phyloP scores from a whole-genome alignment of 495 filamentous ascomycete species.

The Penicillium herquei region DNA sequence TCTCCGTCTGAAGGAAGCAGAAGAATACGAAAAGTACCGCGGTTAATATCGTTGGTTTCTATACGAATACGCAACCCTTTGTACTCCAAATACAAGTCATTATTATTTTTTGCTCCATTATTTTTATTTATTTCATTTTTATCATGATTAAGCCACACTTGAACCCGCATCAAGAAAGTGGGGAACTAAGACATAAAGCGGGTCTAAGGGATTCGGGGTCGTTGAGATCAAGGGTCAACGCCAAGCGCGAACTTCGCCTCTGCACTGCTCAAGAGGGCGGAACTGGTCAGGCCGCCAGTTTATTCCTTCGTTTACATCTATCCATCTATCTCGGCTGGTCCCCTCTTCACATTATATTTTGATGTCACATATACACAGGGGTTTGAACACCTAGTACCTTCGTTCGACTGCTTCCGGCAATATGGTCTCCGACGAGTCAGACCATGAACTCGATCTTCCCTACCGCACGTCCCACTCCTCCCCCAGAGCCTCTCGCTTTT shows the following conservation, averaged over 20 bases:
- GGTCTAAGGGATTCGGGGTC: background rate
- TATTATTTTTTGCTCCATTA: background rate
- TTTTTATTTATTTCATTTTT: background rate
- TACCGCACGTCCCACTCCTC: slow-evolving; percentile 11
- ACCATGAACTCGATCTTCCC: slow-evolving; percentile 20
- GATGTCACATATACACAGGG: background rate
- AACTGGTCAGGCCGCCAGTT: too few species aligned
- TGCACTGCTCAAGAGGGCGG: background rate
- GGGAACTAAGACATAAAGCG: background rate
- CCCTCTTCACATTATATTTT: background rate
- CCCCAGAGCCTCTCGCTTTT: slow-evolving; percentile 1
- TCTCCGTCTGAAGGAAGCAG: slow-evolving; percentile 60
- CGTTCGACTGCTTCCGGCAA: background rate
- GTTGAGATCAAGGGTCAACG: background rate
- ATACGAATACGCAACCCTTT: background rate
- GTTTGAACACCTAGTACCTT: background rate
- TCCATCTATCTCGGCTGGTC: too few species aligned
- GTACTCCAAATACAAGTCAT: background rate
- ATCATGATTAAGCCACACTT: background rate
- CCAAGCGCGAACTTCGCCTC: background rate
- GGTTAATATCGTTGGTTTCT: background rate
- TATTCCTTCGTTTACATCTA: too few species aligned
- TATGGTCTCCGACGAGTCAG: slow-evolving; percentile 16
- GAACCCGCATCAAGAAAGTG: background rate
- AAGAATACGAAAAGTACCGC: slow-evolving; percentile 51